Percentiles rank a stretch among this genome's conserved stretches.
Evolutionary conservation across 371 early-diverging fungal genomes (phyloP).

Genomic region (Chytridium lagenaria): DNA sequence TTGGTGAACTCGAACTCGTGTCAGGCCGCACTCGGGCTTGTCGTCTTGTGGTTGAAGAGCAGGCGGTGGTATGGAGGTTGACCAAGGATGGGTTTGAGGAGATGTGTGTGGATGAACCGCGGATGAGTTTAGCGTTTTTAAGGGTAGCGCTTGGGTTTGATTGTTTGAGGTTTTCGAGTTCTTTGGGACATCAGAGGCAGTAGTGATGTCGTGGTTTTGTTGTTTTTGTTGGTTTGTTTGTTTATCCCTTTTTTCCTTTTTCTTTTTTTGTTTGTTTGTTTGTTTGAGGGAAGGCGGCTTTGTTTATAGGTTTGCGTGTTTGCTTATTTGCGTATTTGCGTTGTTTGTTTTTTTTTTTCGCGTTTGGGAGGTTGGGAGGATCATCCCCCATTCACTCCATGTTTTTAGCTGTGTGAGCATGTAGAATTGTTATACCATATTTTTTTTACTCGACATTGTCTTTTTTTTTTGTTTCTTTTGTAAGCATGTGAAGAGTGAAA

Average conservation of each 20-base stretch:
- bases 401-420: no score
- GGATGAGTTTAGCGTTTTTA: slow-evolving; percentile 39
- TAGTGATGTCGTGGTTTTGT: not conserved
- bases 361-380: no score
- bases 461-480: no score
- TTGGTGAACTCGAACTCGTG: slow-evolving; percentile 55
- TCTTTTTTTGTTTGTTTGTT: not conserved
- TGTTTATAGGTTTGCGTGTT: no score
- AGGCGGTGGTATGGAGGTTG: slow-evolving; percentile 42
- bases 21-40: slow-evolving; percentile 41
- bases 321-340: no score
- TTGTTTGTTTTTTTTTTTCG: no score
- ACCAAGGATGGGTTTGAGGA: slow-evolving; percentile 30
- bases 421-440: no score
- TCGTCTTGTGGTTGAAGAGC: slow-evolving; percentile 35
- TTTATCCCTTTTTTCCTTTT: not conserved
- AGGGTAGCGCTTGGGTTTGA: slow-evolving; percentile 42
- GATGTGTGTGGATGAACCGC: slow-evolving; percentile 33
- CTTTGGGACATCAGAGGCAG: slow-evolving; percentile 25
- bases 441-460: no score
- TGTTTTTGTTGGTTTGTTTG: not conserved
- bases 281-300: no score
- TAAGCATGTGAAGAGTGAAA: no score
- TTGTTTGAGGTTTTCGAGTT: slow-evolving; percentile 38
- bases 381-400: no score